These are phyloP conservation scores for Scutellaria galericulata DNA, from an alignment of 257 asterid species.

Conservation along the genomic window DNA sequence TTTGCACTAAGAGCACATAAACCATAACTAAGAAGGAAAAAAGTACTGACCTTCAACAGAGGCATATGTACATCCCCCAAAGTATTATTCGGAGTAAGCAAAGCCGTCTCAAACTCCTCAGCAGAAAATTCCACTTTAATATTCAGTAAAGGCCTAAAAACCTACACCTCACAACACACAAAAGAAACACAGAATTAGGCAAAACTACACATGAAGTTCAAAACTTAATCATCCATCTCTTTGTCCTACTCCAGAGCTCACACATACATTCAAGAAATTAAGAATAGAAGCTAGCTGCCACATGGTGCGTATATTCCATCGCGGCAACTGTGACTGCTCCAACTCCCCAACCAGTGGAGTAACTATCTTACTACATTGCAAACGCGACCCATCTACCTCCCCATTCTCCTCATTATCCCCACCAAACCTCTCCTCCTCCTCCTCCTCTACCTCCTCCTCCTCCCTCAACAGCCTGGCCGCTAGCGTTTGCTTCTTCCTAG, in stretches of 20 bases:
- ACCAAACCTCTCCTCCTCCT: conserved; percentile 40
- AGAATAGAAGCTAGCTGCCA: conserved; percentile 98
- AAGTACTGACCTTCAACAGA: conserved; percentile 57
- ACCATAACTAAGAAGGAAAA: not conserved
- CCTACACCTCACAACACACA: conserved; percentile 59
- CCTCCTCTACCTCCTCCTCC: conserved; percentile 48
- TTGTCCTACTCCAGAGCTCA: conserved; percentile 5
- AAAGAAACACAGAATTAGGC: conserved; percentile 25
- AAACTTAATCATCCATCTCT: conserved; percentile 17
- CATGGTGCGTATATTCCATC: conserved; percentile 93
- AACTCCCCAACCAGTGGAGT: conserved; percentile 82
- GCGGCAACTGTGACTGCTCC: conserved; percentile 85
- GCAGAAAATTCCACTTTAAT: conserved; percentile 90
- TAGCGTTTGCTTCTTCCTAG: conserved; percentile 60
- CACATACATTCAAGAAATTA: conserved; percentile 91
- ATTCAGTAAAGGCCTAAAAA: conserved; percentile 91
- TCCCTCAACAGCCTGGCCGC: conserved; percentile 71
- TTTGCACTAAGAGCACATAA: conserved; percentile 12
- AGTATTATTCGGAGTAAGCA: conserved; percentile 80
- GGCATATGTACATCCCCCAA: conserved; percentile 97
- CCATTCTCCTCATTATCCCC: conserved; percentile 43
- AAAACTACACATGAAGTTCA: conserved; percentile 30
- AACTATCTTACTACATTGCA: conserved; percentile 60
- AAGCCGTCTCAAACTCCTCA: conserved; percentile 97
- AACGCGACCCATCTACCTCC: conserved; percentile 35